Base-by-base conservation (phyloP, 495 filamentous ascomycete species). In the Entonaema liquescens region DNA sequence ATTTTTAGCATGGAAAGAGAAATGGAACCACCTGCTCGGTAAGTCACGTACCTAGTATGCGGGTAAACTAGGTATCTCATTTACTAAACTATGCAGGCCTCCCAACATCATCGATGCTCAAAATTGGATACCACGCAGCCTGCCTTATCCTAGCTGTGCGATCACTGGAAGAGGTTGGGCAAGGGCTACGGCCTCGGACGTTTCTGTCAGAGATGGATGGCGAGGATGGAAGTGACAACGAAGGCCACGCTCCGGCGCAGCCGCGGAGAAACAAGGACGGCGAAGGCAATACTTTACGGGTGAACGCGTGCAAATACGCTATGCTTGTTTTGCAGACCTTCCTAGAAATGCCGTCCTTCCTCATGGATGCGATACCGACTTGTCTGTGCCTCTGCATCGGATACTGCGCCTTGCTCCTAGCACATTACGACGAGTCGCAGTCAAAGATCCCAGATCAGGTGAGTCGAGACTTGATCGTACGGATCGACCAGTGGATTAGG, bases 1-100 rank as follows among this genome's bases (percentile, higher is more conserved):
- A n/a, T 77, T 77, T 28, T 29, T 71, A 12, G 59, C 67, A 9
- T 77, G 74, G 74, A 74, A 77, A 64, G 72, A 77, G 38, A 77
- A 68, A 49, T 77, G 74, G 74, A 75, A 69, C 23, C 74, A 77
- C 19, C 38, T 77, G 5, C 47, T 77, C 23, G 63, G 74, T 77
- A 35, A 61, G 56, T 36, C 50, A 25, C 7, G 2, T 17, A 28
- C 12, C 15, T n/a, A 1, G 12, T 49, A 33, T 6, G 29, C 1
- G 7, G 1, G 2, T 4, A 15, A 8, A 11, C n/a, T n/a, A n/a
- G n/a, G n/a, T n/a, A n/a, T n/a, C n/a, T n/a, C 52, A 28, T n/a
- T n/a, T 64, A 31, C 62, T 77, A 44, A 77, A 5, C 12, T 3
- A 0, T 19, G 5, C 15, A 77, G 74, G 63, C 8, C 60, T 77